These are phyloP conservation scores for Pestalotiopsis fici DNA, from an alignment of 2,329 filamentous ascomycete species.

Conservation along the genomic window DNA sequence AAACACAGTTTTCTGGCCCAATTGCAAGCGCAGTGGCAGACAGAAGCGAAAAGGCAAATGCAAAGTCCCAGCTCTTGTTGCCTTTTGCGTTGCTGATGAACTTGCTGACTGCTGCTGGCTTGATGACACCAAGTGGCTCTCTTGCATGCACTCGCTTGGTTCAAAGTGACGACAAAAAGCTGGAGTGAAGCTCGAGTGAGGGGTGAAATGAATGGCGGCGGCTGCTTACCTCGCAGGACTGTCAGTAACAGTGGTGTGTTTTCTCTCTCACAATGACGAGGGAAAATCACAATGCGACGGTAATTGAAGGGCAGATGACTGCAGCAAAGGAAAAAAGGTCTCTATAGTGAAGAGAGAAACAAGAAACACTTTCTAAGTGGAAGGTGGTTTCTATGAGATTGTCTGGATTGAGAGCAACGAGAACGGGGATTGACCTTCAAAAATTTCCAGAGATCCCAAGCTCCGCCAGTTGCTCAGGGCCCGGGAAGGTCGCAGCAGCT, in stretches of 20 bases:
- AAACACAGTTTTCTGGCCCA: not conserved
- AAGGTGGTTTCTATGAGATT: constrained; percentile 11
- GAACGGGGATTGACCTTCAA: constrained; percentile 11
- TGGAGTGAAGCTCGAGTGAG: not conserved
- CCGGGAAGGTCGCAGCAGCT: not conserved
- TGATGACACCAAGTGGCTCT: not conserved
- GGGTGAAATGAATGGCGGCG: not conserved
- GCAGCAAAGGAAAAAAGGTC: not conserved
- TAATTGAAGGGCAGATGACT: not conserved
- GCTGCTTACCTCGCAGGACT: constrained; percentile 5
- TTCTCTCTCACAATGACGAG: constrained; percentile 1
- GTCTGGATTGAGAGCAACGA: constrained; percentile 3
- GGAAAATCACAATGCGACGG: constrained; percentile 5
- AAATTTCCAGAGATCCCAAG: constrained; percentile 9
- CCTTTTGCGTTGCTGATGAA: not conserved
- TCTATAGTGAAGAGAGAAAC: not conserved
- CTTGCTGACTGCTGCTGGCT: not conserved
- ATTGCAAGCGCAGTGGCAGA: not conserved
- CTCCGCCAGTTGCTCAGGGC: constrained; percentile 10
- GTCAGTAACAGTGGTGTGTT: not conserved
- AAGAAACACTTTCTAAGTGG: constrained; percentile 7
- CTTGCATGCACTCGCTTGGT: not conserved
- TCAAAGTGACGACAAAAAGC: not conserved
- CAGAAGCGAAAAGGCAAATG: not conserved
- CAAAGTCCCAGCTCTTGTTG: not conserved